phyloP scores from a whole-genome alignment of 169 alveolate genomes.

The Plasmodium relictum region DNA sequence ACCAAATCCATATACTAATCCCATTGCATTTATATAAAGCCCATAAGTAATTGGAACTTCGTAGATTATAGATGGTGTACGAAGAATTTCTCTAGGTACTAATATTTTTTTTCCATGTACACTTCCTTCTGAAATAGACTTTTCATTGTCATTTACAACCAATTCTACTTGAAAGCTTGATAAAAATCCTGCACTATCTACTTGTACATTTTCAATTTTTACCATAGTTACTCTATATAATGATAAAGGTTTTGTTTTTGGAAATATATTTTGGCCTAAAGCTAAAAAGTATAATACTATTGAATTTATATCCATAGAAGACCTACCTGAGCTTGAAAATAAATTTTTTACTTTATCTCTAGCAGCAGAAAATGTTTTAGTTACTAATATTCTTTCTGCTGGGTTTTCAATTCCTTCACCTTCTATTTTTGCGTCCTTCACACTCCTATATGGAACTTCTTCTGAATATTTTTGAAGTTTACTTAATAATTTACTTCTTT shows the following conservation, averaged over 20 bases:
- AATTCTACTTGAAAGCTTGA: slow-evolving; percentile 18
- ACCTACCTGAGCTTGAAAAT: slow-evolving; percentile 21
- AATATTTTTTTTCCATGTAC: slow-evolving; percentile 46
- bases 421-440: slow-evolving; percentile 2
- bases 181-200: slow-evolving; percentile 23
- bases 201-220: slow-evolving; percentile 26
- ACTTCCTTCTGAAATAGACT: not conserved
- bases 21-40: not conserved
- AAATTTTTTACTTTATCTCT: slow-evolving; percentile 25
- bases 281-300: slow-evolving; percentile 31
- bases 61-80: not conserved
- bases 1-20: slow-evolving; percentile 26
- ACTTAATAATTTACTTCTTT: not conserved
- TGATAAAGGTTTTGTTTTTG: not conserved
- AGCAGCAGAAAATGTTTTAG: slow-evolving; percentile 24
- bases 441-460: slow-evolving; percentile 40
- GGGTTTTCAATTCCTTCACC: slow-evolving; percentile 54
- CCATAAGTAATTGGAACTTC: slow-evolving; percentile 35
- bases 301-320: slow-evolving; percentile 18
- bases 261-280: slow-evolving; percentile 27
- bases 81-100: slow-evolving; percentile 7
- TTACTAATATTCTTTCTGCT: slow-evolving; percentile 36
- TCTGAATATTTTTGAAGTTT: slow-evolving; percentile 13
- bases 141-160: slow-evolving; percentile 14
- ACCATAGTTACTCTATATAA: slow-evolving; percentile 9